A percentile compares a stretch with the other conserved stretches of the same genome.
Conservation (phyloP, 2,329 filamentous ascomycete genomes). For the Dothideomycetes sp. region DNA sequence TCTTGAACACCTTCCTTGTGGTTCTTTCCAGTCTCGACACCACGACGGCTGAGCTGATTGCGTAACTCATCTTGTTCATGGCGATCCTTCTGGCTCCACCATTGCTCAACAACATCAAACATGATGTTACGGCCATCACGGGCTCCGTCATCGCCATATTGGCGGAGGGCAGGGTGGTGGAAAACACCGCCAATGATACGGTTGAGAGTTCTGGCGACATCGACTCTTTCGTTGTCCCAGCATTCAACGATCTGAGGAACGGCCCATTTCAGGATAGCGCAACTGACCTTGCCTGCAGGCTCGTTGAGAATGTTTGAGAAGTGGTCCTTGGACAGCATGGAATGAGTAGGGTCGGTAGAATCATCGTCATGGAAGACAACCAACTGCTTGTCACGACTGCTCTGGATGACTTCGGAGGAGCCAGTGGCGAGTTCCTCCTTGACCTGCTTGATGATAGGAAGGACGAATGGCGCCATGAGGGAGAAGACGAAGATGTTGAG, state of each 20-base stretch:
- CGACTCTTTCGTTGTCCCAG: conserved; percentile 68
- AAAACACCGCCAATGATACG: conserved; percentile 70
- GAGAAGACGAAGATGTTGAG: conserved; percentile 84
- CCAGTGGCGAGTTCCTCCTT: conserved; percentile 80
- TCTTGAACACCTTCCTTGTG: conserved; percentile 81
- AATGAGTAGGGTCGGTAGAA: conserved; percentile 78
- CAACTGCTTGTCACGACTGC: conserved; percentile 73
- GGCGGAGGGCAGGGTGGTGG: conserved; percentile 74
- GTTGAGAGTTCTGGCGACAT: conserved; percentile 61
- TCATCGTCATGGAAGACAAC: conserved; percentile 76
- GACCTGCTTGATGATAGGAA: conserved; percentile 79
- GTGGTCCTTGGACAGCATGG: conserved; percentile 93
- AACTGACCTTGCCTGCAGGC: conserved; percentile 72
- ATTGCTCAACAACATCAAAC: conserved; percentile 70
- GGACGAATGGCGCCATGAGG: conserved; percentile 77
- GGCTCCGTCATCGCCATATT: conserved; percentile 47
- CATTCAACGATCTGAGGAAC: conserved; percentile 82
- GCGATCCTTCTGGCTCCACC: conserved; percentile 65
- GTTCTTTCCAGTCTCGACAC: conserved; percentile 69
- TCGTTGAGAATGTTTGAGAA: conserved; percentile 87
- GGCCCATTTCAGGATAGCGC: conserved; percentile 69
- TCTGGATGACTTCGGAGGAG: conserved; percentile 77
- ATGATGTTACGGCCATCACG: conserved; percentile 64
- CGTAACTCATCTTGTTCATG: conserved; percentile 59
- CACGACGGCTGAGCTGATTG: conserved; percentile 64